phyloP scores from a whole-genome alignment of 2,329 filamentous ascomycete species.

The Colletotrichum eremochloae region DNA sequence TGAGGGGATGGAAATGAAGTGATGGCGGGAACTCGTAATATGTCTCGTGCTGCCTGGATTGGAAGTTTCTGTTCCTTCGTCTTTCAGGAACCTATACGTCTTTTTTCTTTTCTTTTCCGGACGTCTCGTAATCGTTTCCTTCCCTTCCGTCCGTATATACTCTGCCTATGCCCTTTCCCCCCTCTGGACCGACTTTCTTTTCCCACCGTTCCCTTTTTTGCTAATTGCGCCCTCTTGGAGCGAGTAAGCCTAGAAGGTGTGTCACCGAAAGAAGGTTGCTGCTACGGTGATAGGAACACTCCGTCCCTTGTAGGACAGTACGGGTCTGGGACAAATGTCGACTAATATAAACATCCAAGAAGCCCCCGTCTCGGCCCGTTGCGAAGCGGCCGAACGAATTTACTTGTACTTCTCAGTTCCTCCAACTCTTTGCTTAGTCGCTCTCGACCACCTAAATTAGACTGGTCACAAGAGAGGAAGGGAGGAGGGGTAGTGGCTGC shows the following conservation, averaged over 20 bases:
- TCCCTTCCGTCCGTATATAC: neutral
- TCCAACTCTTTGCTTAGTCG: neutral
- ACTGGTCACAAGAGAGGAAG: neutral
- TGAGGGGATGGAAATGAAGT: neutral
- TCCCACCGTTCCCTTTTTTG: neutral
- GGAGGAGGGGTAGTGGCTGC: neutral
- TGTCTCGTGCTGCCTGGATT: slow-evolving; percentile 1
- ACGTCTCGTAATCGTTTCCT: neutral
- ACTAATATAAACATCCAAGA: neutral
- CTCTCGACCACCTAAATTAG: neutral
- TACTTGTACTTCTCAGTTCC: slow-evolving; percentile 29
- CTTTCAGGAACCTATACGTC: neutral
- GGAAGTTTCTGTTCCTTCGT: neutral
- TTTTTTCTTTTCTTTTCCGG: neutral
- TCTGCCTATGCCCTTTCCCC: too few species aligned
- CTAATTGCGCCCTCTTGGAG: neutral
- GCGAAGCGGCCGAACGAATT: slow-evolving; percentile 15
- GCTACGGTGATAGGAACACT: neutral
- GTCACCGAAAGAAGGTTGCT: neutral
- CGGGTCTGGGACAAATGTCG: neutral
- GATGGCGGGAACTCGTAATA: neutral
- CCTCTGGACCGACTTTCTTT: neutral
- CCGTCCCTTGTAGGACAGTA: slow-evolving; percentile 1
- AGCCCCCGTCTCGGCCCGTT: neutral
- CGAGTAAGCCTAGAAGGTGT: neutral